phyloP scores from a whole-genome alignment of 2,329 filamentous ascomycete genomes.

The Hypoxylon sp. region DNA sequence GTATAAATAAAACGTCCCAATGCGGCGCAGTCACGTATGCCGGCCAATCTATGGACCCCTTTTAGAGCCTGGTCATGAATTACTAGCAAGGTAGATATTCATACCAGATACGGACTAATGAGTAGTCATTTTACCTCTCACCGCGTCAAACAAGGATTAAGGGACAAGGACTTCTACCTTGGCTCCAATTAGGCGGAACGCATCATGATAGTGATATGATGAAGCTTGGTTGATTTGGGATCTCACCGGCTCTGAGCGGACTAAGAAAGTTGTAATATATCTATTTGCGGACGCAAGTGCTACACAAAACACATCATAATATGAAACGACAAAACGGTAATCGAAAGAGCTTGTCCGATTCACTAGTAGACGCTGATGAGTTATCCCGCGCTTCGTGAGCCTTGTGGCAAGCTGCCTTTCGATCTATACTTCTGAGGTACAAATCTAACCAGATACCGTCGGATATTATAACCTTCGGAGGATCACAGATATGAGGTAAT shows the following conservation, averaged over 20 bases:
- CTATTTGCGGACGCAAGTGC: neutral
- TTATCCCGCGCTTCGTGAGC: neutral
- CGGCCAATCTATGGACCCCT: slow-evolving; percentile 6
- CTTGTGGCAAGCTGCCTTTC: neutral
- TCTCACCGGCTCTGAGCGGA: neutral
- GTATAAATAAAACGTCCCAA: neutral
- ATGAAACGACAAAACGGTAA: neutral
- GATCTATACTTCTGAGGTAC: neutral
- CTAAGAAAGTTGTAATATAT: neutral
- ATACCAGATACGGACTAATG: neutral
- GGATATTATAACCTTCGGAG: neutral
- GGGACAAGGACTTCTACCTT: neutral
- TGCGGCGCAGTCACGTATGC: slow-evolving; percentile 16
- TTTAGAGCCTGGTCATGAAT: neutral
- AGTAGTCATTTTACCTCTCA: neutral
- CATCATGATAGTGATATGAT: neutral
- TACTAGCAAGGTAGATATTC: slow-evolving; percentile 2
- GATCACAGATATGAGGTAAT: neutral
- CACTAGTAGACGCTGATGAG: neutral
- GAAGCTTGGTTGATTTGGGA: neutral
- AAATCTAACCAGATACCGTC: neutral
- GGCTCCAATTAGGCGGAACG: neutral
- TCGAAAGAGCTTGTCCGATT: neutral
- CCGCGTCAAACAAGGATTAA: neutral
- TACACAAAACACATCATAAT: neutral